Evolutionary conservation across 257 asterid species (phyloP), one percentile per base, ranked within the genome.

Genomic region (Penstemon barbatus): DNA sequence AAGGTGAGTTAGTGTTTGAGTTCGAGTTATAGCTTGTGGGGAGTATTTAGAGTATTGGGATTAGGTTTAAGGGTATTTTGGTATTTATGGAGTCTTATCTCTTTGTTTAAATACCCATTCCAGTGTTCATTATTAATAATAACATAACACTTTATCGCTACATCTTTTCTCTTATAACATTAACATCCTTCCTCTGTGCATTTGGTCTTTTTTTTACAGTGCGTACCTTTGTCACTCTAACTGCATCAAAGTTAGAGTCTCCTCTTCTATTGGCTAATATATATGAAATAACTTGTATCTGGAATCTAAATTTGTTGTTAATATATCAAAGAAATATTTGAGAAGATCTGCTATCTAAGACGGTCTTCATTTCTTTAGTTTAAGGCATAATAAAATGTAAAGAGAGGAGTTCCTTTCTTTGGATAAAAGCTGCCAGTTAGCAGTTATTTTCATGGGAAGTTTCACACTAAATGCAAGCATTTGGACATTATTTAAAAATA

Each of bases 181-280:
- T 57, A 38, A 8, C 25, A 41, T 61, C 56, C 70, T 63, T 63
- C 65, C 58, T 61, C 61, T 7, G 13, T 53, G 54, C 37, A n/a
- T 71, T 53, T 5, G 59, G 59, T 52, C 48, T 44, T 44, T 12
- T 6, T 39, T 8, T 40, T 3, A 51, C 5, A 9, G 10, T 51
- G 3, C 18, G 36, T 67, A 18, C 25, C 11, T n/a, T 66, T 12
- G 15, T 25, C 33, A 25, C 45, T 33, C 38, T 11, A 61, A 13
- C 51, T 49, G 25, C 68, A 60, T 60, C 12, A 39, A 40, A 6
- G 6, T 48, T 50, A 38, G 4, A 37, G 42, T 60, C 12, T 70
- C 52, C 51, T 42, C 41, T 69, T 71, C 59, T 70, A 45, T 12
- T 0, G 65, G 59, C 51, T 44, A 25, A 19, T 40, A 45, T 40